Base-by-base conservation (phyloP, 805 yeast species). In the Saccharomycopsis sp. region DNA sequence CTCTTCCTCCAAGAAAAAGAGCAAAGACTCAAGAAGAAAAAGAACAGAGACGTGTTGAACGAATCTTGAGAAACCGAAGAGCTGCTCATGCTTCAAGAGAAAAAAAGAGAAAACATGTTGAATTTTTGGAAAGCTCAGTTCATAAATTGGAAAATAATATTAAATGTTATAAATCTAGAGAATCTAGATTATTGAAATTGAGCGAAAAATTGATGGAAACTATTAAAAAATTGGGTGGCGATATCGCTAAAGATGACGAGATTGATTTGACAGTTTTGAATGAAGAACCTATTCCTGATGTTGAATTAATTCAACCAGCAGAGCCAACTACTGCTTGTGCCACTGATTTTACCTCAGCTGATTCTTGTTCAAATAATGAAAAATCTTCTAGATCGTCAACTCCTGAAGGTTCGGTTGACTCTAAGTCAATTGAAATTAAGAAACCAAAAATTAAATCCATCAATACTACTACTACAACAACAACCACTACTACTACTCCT, bases 21-120 rank as follows among this genome's bases (percentile, higher is more conserved):
- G 97, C 98, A 4, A 87, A 85, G 72, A 93, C 98, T 34, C 77
- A 85, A 54, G 96, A 89, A 65, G 97, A 90, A 67, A 93, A 90
- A 67, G 97, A 93, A 64, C 97, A 90, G 67, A 81, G 97, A 53
- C 76, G 96, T 38, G 79, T 89, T 44, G 97, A 93, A 65, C 72
- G 98, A 41, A 89, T 93, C 41, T 70, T 90, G 56, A 76, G 98
- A 61, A 90, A 90, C 65, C 77, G 97, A 59, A 83, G 90, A 60
- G 97, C 97, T 13, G 98, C 98, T 39, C 97, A 90, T 62, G 95
- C 96, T 43, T 85, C 96, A 23, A 77, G 98, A 54, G 98, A 93
- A 60, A 89, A 90, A 76, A 90, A 90, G 75, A 77, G 97, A 60
- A 77, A 80, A 59, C 95, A 90, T 60, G 82, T 93, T 46, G 96